Conservation (phyloP, 768 basidiomycete species). For the Rubroboletus pulcherrimus region DNA sequence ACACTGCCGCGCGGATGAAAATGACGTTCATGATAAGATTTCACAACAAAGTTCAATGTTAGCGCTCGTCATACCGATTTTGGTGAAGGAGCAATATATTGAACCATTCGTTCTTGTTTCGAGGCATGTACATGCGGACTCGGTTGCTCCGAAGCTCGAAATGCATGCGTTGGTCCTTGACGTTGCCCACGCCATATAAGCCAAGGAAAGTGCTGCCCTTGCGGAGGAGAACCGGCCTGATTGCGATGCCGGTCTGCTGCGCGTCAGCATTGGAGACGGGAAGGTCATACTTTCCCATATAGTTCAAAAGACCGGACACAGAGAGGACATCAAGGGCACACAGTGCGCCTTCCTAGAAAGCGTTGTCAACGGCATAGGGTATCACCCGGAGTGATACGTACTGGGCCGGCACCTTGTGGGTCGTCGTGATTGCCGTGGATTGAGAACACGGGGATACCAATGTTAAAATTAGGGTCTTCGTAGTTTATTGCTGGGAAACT, state of each 20-base stretch:
- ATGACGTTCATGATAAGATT: slow-evolving; percentile 11
- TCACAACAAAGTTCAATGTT: neutral
- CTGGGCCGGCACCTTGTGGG: slow-evolving; percentile 92
- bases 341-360: slow-evolving; percentile 83
- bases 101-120: slow-evolving; percentile 90
- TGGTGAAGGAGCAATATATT: slow-evolving; percentile 93
- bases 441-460: slow-evolving; percentile 96
- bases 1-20: slow-evolving; percentile 50
- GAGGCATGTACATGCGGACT: slow-evolving; percentile 95
- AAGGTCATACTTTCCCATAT: slow-evolving; percentile 96
- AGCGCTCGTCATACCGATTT: slow-evolving; percentile 62
- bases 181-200: slow-evolving; percentile 93
- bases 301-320: slow-evolving; percentile 90
- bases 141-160: slow-evolving; percentile 92
- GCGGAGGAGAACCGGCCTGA: slow-evolving; percentile 84
- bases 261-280: slow-evolving; percentile 66
- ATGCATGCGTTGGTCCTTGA: slow-evolving; percentile 96
- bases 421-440: slow-evolving; percentile 99
- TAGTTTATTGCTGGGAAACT: slow-evolving; percentile 98
- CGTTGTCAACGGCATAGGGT: neutral
- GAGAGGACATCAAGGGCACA: slow-evolving; percentile 95
- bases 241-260: slow-evolving; percentile 69
- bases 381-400: slow-evolving; percentile 35
- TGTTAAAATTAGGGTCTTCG: slow-evolving; percentile 93
- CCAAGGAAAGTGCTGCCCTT: slow-evolving; percentile 88